Base-by-base conservation (phyloP, 2,329 filamentous ascomycete species). In the Diatrype stigma region DNA sequence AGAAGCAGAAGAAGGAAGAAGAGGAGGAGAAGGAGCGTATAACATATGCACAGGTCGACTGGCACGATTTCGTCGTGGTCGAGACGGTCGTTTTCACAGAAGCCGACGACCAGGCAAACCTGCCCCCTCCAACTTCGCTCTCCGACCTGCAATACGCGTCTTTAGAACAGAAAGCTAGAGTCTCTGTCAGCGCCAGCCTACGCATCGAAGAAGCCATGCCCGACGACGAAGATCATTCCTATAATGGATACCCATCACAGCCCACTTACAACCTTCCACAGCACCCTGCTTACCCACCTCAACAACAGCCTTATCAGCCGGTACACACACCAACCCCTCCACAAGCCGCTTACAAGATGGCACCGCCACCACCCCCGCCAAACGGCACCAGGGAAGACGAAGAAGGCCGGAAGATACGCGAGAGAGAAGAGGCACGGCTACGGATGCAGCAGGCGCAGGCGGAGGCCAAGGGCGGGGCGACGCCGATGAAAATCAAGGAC, bases 121-220 rank as follows among this genome's bases (percentile, higher is more conserved):
- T 99, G 11, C 92, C 93, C 30, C 87, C 92, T 1, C 94, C 94
- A 1, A 94, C 90, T 3, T 91, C 87, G 5, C 83, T 96, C 40
- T 89, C 90, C 56, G 94, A 99, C 63, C 78, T 99, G 17, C 92
- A 97, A 68, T 95, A 92, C 55, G 90, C 92, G 28, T 96, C 92
- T 8, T 80, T 99, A 17, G 94, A 99, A 66, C 91, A 97, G 70
- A 94, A 95, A 71, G 95, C 93, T 51, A 89, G 87, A 70, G 87
- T 94, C 65, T 95, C 91, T 35, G 86, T 96, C 56, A 85, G 84
- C 61, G 83, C 89, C 51, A 86, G 87, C 63, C 77, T 92, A 60
- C 87, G 93, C 51, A 91, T 99, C 56, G 94, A 99, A 70, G 94
- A 99, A 75, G 91, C 93, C 6, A 89, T 96, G 81, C 94, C 94